Evolutionary conservation across 345 rosid species (phyloP).

Genomic region (Conringia planisiliqua): DNA sequence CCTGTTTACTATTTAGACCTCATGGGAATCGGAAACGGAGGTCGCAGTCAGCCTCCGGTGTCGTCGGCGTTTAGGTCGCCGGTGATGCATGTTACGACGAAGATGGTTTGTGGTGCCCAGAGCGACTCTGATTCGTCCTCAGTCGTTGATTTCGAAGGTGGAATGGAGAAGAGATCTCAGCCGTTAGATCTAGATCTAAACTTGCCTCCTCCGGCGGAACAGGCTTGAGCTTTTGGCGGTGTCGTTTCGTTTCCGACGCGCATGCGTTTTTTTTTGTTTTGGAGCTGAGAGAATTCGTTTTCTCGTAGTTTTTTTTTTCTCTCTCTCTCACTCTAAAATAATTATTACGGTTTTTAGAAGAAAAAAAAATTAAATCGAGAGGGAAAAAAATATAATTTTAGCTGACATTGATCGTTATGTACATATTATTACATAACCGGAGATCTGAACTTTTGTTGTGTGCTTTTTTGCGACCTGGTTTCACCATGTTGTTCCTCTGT

Average conservation of each 20-base stretch:
- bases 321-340: neutral
- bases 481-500: constrained; percentile 28
- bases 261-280: constrained; percentile 8
- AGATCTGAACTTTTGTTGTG: constrained; percentile 33
- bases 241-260: constrained; percentile 25
- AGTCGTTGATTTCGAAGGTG: constrained; percentile 48
- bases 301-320: neutral
- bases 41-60: constrained; percentile 10
- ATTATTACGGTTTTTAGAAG: constrained; percentile 24
- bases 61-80: constrained; percentile 7
- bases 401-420: constrained; percentile 39
- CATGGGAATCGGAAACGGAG: constrained; percentile 38
- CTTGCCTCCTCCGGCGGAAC: constrained; percentile 57
- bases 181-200: constrained; percentile 68
- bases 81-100: constrained; percentile 27
- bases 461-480: constrained; percentile 37
- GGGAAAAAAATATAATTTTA: constrained; percentile 17
- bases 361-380: neutral
- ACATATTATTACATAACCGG: constrained; percentile 36
- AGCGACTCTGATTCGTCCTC: constrained; percentile 73
- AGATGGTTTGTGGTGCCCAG: constrained; percentile 32
- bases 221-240: constrained; percentile 38
- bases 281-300: constrained; percentile 19
- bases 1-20: constrained; percentile 57
- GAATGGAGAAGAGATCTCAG: constrained; percentile 30